Conservation (phyloP, 176 grass and related monocot species). For the Cocos nucifera region DNA sequence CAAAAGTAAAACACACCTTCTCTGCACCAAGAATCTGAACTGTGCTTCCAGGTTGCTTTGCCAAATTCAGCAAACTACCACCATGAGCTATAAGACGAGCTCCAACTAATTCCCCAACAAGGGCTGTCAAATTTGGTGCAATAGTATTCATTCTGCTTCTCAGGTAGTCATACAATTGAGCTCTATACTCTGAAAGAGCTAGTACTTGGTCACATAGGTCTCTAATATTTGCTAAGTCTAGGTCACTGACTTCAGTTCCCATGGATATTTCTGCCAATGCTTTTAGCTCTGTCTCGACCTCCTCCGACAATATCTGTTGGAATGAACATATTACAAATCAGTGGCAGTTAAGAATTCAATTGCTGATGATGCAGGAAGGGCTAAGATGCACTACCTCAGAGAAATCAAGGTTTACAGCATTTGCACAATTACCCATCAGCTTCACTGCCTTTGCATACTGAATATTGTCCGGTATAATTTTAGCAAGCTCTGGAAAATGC, state of each 20-base stretch:
- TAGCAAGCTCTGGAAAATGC: slow-evolving; percentile 88
- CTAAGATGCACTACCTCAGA: slow-evolving; percentile 47
- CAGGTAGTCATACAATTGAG: slow-evolving; percentile 65
- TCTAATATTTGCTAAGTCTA: slow-evolving; percentile 70
- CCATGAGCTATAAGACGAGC: slow-evolving; percentile 87
- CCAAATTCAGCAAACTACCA: slow-evolving; percentile 84
- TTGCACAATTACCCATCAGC: slow-evolving; percentile 55
- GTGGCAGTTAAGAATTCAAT: too few relatives aligned
- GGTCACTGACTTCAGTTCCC: slow-evolving; percentile 86
- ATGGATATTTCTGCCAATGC: slow-evolving; percentile 79
- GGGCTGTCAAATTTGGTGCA: slow-evolving; percentile 78
- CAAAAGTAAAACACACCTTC: slow-evolving; percentile 41
- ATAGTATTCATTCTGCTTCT: slow-evolving; percentile 84
- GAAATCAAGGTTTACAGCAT: slow-evolving; percentile 70
- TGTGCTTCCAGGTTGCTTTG: slow-evolving; percentile 82
- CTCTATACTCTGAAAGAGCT: slow-evolving; percentile 83
- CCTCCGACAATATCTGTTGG: slow-evolving; percentile 63
- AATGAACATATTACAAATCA: slow-evolving; percentile 3
- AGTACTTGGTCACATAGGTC: slow-evolving; percentile 86
- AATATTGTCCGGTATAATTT: slow-evolving; percentile 88
- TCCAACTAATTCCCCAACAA: slow-evolving; percentile 86
- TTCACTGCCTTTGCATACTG: slow-evolving; percentile 82
- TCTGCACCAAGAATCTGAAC: slow-evolving; percentile 96
- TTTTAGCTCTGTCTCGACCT: slow-evolving; percentile 63
- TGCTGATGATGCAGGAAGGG: too few relatives aligned